These are phyloP conservation scores for Fusarium sp. DNA, from an alignment of 2,329 filamentous ascomycete species.

Conservation along the genomic window DNA sequence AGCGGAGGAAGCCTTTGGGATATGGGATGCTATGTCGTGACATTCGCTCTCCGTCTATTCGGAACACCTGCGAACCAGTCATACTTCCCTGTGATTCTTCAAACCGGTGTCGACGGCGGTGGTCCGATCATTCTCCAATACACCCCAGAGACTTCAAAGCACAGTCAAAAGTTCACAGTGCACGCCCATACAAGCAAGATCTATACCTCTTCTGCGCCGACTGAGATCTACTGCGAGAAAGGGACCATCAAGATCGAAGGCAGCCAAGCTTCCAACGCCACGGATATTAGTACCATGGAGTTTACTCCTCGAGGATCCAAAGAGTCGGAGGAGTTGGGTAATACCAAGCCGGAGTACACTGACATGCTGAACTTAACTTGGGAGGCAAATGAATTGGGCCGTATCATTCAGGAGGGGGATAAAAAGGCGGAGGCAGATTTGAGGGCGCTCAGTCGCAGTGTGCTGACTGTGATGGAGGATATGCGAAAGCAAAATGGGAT, in stretches of 20 bases:
- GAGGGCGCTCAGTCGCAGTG: constrained; percentile 21
- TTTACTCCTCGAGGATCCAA: constrained; percentile 30
- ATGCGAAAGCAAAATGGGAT: constrained; percentile 33
- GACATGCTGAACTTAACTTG: constrained; percentile 38
- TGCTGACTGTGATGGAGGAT: constrained; percentile 31
- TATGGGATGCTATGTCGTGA: constrained; percentile 41
- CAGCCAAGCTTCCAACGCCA: constrained; percentile 26
- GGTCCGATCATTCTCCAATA: constrained; percentile 33
- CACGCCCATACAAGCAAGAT: constrained; percentile 35
- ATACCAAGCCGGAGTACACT: constrained; percentile 26
- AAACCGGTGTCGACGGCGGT: constrained; percentile 30
- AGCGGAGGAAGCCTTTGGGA: constrained; percentile 40
- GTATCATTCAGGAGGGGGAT: constrained; percentile 28
- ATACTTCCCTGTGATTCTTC: constrained; percentile 23
- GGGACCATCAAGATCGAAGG: constrained; percentile 35
- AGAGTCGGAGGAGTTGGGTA: constrained; percentile 25
- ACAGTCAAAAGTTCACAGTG: constrained; percentile 27
- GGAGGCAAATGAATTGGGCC: constrained; percentile 38
- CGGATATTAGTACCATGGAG: constrained; percentile 30
- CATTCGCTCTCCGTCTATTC: constrained; percentile 34
- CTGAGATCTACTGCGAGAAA: constrained; percentile 41
- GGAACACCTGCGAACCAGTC: constrained; percentile 25
- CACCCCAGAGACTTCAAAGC: constrained; percentile 21
- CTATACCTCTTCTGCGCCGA: constrained; percentile 34
- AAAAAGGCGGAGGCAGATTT: constrained; percentile 22